Base-by-base conservation (phyloP, 2,329 filamentous ascomycete species). In the Myrmaecium sp. region DNA sequence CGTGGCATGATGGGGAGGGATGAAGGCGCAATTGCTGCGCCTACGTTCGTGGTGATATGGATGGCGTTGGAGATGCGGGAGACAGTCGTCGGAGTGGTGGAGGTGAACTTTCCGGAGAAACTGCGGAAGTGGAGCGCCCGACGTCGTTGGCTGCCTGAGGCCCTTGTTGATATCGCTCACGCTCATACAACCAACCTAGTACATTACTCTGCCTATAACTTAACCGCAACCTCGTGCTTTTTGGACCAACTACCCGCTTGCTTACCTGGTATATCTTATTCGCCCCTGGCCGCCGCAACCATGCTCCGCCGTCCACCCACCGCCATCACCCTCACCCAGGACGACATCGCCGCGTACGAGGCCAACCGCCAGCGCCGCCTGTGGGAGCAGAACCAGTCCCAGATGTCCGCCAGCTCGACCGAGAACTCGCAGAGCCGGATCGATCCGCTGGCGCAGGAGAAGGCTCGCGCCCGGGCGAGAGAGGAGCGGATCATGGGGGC, bases 291-390 rank as follows among this genome's bases (percentile, higher is more conserved):
- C n/a, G 25, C 14, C 10, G 23, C 19, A 33, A 51, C 18, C 5
- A 74, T 77, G 71, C 69, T 77, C 38, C 69, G 72, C 39, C 68
- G 75, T 23, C 64, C 69, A 10, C 64, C 75, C 7, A 82, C 76
- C 24, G 66, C 66, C 9, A 67, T 82, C 34, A 58, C 64, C 29
- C 64, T 81, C 36, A 80, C 74, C 3, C 59, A 69, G 25, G 71
- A 78, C 43, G 76, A 82, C 47, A 61, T 81, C 20, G 70, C 73
- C 20, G 58, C 65, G 28, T 80, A 78, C 52, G 74, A 81, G 43
- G 71, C 74, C 46, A 61, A 62, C 15, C 64, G 70, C 33, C 36
- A 44, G 30, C 46, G 42, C 28, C 46, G 42, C 22, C 30, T 42
- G 8, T 43, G 40, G 37, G 45, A 47, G 28, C 29, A 31, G 18